Evolutionary conservation across 805 yeast species (phyloP), one percentile per base, ranked within the genome.

Genomic region (Henningerozyma blattae): DNA sequence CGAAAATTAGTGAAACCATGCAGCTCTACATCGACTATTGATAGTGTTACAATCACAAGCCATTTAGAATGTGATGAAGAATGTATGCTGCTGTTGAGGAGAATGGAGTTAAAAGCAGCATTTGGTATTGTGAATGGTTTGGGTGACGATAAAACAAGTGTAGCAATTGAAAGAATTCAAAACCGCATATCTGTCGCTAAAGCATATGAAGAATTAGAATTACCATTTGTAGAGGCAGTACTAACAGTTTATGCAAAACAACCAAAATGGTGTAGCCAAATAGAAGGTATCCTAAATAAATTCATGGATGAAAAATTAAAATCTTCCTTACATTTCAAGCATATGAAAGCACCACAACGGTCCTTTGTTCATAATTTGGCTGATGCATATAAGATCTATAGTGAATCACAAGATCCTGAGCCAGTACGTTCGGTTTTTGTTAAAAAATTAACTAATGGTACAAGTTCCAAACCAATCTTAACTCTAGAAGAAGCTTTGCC

Each of bases 351-450:
- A 12, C 68, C 74, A 4, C 89, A 82, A 52, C 62, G 95, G 31
- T 62, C 62, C 40, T 84, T 85, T 48, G 57, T 86, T 18, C 89
- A 77, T 47, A 75, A 73, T 33, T 47, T 86, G 27, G 77, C 86
- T 0, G 70, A 64, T 18, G 56, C 72, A 0, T 84, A 62, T 50
- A 61, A 67, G 10, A 46, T 84, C 10, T 75, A 70, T 44, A 63
- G 79, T 0, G 86, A 81, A 46, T 71, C 87, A 2, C 91, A 82
- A 40, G 95, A 83, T 53, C 72, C 70, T 3, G 95, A 84, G 43
- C 95, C 95, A 0, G 64, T 72, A 34, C 56, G 94, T 39, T 71
- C 79, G 9, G 89, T 85, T 1, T 75, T 70, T 42, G 64, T 85
- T n/a, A 57, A 62, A 32, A 53, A 64, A 30, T n/a, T n/a, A n/a